Base-by-base conservation (phyloP, 495 filamentous ascomycete species). In the Xylaria telfairii region DNA sequence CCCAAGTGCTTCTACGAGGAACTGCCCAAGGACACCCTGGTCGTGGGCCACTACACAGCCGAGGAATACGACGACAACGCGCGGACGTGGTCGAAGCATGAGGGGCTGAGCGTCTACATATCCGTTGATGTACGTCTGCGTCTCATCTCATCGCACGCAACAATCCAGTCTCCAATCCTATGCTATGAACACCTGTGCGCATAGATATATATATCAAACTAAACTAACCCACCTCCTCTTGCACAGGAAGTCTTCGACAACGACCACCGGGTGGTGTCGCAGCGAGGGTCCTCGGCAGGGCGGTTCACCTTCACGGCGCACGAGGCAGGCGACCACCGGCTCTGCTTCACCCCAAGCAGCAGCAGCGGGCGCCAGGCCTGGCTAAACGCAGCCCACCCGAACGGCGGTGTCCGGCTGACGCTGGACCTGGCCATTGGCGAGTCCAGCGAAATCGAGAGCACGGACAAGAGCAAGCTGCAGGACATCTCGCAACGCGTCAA, bases 1-100 rank as follows among this genome's bases (percentile, higher is more conserved):
- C 88, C 90, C 72, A 94, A 92, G 79, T 99, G 96, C 83, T 98
- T 99, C 90, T 97, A 92, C 83, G 96, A 99, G 85, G 96, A 98
- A 82, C 88, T 99, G 56, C 84, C 96, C 60, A 97, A 98, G 84
- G 96, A 98, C 83, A 99, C 96, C 2, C 83, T 99, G 17, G 95
- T 99, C 60, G 94, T 97, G 51, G 96, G 95, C 74, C 92, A 94
- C 81, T 99, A 92, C 86, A 88, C 85, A 30, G 94, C 94, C 56
- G 90, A 95, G 77, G 89, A 96, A 77, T 92, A 89, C 83, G 90
- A 95, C 80, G 83, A 89, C 39, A 80, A 89, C 67, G 80, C 86
- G 61, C 87, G 87, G 72, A 78, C 83, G 61, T 98, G 90, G 86
- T 74, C 81, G 26, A 83, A 90, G 65, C 91, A 95, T 81, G 87